Base-by-base conservation (phyloP, 140 eudicot species). In the Cichorium intybus region DNA sequence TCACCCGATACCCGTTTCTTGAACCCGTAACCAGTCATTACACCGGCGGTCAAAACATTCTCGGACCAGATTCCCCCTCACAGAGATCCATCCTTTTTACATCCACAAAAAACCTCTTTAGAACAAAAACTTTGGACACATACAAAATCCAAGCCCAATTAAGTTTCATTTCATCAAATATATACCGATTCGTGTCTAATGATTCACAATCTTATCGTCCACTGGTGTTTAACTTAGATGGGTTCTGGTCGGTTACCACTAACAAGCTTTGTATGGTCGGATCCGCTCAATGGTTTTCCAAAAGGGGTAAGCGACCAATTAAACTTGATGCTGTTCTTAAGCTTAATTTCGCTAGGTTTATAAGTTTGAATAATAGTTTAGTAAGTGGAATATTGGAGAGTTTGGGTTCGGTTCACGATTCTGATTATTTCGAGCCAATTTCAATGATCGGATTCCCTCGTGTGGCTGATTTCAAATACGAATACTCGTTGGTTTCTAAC, bases 211-310 rank as follows among this genome's bases (percentile, higher is more conserved):
- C 46, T 49, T 71, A 26, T 5, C 46, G 29, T 10, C 2, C 71
- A 3, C 22, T 80, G 64, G 66, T 15, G 18, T 85, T 85, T 53
- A 0, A 27, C 45, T 41, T 88, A 14, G 71, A 73, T 46, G 95
- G 96, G 34, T 85, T 80, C 78, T 88, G 90, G 96, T 80, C 90
- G 18, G 85, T 65, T 29, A 34, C 74, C 16, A 75, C 84, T 0
- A 45, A 60, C 69, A 85, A 61, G 72, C 74, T 84, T 6, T 88
- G 96, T 58, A 68, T 85, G 90, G 86, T 85, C n/a, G 96, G 96
- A 59, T 82, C 95, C 11, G 75, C 85, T 31, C 7, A 39, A 17
- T 72, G 79, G 83, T 58, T 1, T 37, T 56, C 73, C 16, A 73
- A 54, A 21, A 58, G 48, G 62, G 82, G 83, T 29, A 60, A 56